Evolutionary conservation across 352 stramenopile species (phyloP).

Genomic region (Phytopythium chamaehyphon): DNA sequence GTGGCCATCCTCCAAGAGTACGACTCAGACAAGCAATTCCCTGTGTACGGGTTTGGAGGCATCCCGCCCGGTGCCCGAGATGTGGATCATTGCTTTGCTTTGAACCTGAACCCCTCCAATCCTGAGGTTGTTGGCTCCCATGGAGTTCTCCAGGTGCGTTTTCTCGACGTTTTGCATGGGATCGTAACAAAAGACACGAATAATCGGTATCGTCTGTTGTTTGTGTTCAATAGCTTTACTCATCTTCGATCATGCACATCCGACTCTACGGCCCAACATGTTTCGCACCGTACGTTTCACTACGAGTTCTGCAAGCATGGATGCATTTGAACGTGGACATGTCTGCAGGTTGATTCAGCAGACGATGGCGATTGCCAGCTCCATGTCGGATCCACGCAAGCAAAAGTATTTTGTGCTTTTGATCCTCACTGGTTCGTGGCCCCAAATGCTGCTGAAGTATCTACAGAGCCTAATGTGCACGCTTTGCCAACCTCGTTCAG

Average conservation of each 20-base stretch:
- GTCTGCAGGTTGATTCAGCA: slow-evolving; percentile 43
- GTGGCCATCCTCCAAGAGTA: slow-evolving; percentile 68
- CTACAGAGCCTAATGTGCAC: no score
- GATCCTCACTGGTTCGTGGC: slow-evolving; percentile 60
- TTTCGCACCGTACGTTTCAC: slow-evolving; percentile 48
- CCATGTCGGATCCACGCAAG: slow-evolving; percentile 38
- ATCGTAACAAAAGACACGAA: no score
- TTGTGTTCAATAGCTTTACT: slow-evolving; percentile 33
- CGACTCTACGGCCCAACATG: slow-evolving; percentile 51
- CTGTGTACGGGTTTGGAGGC: slow-evolving; percentile 72
- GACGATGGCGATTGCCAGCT: slow-evolving; percentile 39
- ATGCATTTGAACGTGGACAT: neutral
- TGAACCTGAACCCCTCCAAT: slow-evolving; percentile 65
- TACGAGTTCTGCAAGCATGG: no score
- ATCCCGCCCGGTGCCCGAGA: slow-evolving; percentile 64
- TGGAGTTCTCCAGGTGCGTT: slow-evolving; percentile 63
- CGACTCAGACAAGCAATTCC: slow-evolving; percentile 69
- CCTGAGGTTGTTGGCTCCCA: slow-evolving; percentile 68
- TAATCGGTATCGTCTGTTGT: neutral
- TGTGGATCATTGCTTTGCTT: slow-evolving; percentile 91
- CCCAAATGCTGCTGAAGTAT: neutral
- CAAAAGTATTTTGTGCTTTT: slow-evolving; percentile 87
- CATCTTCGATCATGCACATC: slow-evolving; percentile 45
- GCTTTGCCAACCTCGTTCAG: no score
- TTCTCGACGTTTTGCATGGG: neutral